These are phyloP conservation scores for Periconia sp. DNA, from an alignment of 2,329 filamentous ascomycete species.

Conservation along the genomic window DNA sequence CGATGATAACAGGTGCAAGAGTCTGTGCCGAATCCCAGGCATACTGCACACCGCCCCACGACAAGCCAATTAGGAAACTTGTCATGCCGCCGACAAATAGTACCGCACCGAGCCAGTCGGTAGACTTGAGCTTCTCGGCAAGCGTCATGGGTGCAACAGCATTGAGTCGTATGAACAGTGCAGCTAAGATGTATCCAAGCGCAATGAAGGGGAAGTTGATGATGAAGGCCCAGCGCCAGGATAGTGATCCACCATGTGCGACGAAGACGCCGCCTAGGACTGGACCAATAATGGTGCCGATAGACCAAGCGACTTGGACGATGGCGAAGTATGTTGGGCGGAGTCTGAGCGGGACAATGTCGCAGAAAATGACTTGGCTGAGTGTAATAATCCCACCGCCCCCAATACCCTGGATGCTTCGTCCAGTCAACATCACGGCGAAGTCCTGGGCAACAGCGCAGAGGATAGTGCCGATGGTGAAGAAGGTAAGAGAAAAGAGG, in stretches of 20 bases:
- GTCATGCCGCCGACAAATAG: constrained; percentile 48
- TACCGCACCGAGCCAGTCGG: constrained; percentile 52
- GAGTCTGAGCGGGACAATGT: constrained; percentile 51
- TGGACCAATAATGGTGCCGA: constrained; percentile 61
- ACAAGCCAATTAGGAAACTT: constrained; percentile 50
- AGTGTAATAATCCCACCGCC: constrained; percentile 50
- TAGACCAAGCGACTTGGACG: constrained; percentile 54
- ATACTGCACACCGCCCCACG: constrained; percentile 50
- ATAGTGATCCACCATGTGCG: constrained; percentile 53
- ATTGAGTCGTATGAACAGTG: constrained; percentile 29
- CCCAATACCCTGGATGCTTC: constrained; percentile 47
- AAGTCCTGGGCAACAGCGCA: constrained; percentile 47
- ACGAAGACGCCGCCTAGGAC: constrained; percentile 58
- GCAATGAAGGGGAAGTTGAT: constrained; percentile 64
- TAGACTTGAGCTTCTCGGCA: constrained; percentile 28
- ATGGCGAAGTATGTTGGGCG: constrained; percentile 51
- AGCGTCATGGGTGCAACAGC: constrained; percentile 21
- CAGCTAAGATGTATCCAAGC: constrained; percentile 30
- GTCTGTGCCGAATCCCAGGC: constrained; percentile 49
- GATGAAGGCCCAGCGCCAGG: constrained; percentile 70
- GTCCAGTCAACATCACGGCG: constrained; percentile 40
- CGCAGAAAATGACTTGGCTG: constrained; percentile 52
- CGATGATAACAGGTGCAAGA: constrained; percentile 48
- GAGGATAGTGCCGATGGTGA: constrained; percentile 55
- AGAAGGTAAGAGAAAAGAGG: constrained; percentile 49